Conservation (phyloP, 768 basidiomycete species). For the Hygrophoropsis aurantiaca region DNA sequence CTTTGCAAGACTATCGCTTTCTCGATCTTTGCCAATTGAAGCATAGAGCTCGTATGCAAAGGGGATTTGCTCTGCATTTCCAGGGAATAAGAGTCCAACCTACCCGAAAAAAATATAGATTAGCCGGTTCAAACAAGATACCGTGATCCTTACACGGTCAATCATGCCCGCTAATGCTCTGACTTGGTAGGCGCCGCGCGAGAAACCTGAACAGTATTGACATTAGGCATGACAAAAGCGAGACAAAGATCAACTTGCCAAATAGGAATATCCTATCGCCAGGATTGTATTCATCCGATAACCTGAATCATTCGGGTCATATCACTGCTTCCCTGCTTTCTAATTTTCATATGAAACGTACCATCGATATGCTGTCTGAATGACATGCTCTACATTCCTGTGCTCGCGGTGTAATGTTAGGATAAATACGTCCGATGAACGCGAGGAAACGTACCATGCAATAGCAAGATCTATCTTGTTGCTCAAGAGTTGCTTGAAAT, state of each 20-base stretch:
- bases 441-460: constrained; percentile 30
- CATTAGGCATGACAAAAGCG: constrained; percentile 2
- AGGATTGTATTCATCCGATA: constrained; percentile 27
- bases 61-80: constrained; percentile 42
- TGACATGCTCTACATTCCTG: constrained; percentile 31
- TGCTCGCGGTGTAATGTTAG: background rate
- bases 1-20: constrained; percentile 16
- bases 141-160: constrained; percentile 25
- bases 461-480: constrained; percentile 34
- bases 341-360: no score
- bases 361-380: constrained; percentile 30
- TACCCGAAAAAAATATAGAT: constrained; percentile 9
- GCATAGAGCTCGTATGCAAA: constrained; percentile 42
- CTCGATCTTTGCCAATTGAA: constrained; percentile 19
- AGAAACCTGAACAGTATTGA: constrained; percentile 37
- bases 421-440: no score
- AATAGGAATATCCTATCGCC: constrained; percentile 38
- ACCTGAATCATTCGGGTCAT: constrained; percentile 3
- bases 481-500: constrained; percentile 18
- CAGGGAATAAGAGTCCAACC: constrained; percentile 42
- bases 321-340: no score
- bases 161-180: constrained; percentile 46
- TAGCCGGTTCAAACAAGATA: background rate
- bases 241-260: constrained; percentile 19
- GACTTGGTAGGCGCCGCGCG: constrained; percentile 49